These are phyloP conservation scores for Nitzschia sp. DNA, from an alignment of 108 stramenopile genomes.

Conservation along the genomic window DNA sequence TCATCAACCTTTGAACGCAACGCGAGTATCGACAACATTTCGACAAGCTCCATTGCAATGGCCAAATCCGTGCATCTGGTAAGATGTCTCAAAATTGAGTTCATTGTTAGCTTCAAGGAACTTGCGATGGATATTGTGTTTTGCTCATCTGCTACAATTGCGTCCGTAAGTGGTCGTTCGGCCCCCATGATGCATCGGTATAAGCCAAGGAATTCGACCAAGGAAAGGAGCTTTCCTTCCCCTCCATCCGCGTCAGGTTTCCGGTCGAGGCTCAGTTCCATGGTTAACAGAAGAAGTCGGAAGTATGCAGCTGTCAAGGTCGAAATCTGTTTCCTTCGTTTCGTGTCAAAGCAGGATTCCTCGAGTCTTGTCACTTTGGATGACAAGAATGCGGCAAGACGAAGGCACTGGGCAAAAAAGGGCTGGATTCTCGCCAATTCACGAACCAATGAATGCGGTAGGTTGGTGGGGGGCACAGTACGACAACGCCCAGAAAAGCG, in stretches of 20 bases:
- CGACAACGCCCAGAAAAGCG: neutral
- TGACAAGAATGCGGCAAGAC: constrained; percentile 19
- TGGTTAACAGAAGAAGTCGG: constrained; percentile 1
- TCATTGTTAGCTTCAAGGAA: constrained; percentile 4
- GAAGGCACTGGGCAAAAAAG: constrained; percentile 14
- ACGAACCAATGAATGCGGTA: neutral
- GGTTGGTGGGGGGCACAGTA: neutral
- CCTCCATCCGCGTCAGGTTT: neutral
- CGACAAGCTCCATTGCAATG: constrained; percentile 22
- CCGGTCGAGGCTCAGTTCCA: constrained; percentile 5
- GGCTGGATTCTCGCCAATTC: neutral
- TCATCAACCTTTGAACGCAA: neutral
- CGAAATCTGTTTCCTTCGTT: neutral
- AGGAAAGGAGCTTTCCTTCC: neutral
- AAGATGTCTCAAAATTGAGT: neutral
- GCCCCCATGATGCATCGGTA: constrained; percentile 13
- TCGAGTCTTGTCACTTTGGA: neutral
- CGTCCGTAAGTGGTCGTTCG: constrained; percentile 17
- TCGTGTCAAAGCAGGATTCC: neutral
- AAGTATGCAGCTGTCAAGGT: constrained; percentile 24
- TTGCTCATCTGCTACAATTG: neutral
- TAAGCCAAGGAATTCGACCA: constrained; percentile 1
- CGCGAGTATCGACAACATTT: constrained; percentile 25
- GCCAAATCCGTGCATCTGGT: neutral
- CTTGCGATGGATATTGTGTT: neutral